phyloP scores from a whole-genome alignment of 345 rosid genomes.

The Limnanthes douglasii region DNA sequence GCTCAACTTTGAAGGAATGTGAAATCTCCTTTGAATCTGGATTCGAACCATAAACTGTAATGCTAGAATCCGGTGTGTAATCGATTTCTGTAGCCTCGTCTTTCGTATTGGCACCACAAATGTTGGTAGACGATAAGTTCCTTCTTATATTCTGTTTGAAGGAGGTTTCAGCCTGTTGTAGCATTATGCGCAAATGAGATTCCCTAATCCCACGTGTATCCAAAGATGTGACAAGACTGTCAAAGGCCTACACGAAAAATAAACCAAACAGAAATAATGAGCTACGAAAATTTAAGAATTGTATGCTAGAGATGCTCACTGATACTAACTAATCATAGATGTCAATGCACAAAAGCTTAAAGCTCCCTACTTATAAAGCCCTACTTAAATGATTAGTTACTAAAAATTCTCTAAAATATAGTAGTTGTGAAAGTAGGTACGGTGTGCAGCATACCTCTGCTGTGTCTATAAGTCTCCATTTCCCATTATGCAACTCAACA shows the following conservation, averaged over 20 bases:
- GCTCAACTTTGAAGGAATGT: constrained; percentile 56
- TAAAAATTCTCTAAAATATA: too few species aligned
- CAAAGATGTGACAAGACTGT: constrained; percentile 64
- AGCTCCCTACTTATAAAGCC: too few species aligned
- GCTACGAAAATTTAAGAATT: too few species aligned
- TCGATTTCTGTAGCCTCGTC: constrained; percentile 26
- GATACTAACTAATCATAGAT: too few species aligned
- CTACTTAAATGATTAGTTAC: too few species aligned
- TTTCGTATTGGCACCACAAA: constrained; percentile 15
- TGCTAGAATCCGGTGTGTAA: constrained; percentile 23
- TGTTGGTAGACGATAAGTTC: constrained; percentile 15
- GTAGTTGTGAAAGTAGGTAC: too few species aligned
- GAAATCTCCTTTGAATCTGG: constrained; percentile 29
- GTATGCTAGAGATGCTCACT: too few species aligned
- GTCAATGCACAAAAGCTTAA: too few species aligned
- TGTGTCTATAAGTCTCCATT: constrained; percentile 83
- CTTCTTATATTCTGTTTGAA: constrained; percentile 52
- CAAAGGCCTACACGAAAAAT: constrained; percentile 50
- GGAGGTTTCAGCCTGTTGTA: constrained; percentile 61
- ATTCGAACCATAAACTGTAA: constrained; percentile 41
- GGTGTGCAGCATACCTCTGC: constrained; percentile 94
- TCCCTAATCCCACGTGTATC: constrained; percentile 90
- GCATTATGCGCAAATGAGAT: constrained; percentile 85
- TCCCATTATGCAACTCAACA: constrained; percentile 68
- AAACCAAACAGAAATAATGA: constrained; percentile 3